Conservation (phyloP, 768 basidiomycete genomes). For the Boletales sp. region DNA sequence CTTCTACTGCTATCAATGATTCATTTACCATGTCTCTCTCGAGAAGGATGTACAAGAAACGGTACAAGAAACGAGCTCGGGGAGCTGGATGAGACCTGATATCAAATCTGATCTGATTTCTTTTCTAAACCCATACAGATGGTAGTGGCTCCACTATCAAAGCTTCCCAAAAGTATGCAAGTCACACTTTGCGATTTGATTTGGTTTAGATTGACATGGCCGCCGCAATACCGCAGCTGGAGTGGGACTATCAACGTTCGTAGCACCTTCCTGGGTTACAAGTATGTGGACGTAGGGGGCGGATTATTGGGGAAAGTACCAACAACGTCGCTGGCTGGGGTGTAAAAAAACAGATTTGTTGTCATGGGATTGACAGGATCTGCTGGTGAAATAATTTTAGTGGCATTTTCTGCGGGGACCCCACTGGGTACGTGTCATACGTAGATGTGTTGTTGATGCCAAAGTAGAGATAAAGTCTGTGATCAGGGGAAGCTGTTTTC, state of each 20-base stretch:
- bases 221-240: not conserved
- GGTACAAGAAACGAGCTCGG: constrained; percentile 33
- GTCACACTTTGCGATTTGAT: not conserved
- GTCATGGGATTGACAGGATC: too few relatives aligned
- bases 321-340: constrained; percentile 25
- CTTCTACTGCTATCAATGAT: too few relatives aligned
- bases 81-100: not conserved
- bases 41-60: constrained; percentile 40
- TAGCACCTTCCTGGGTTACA: constrained; percentile 37
- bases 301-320: constrained; percentile 34
- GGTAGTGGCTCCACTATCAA: not conserved
- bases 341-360: constrained; percentile 33
- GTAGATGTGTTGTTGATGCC: too few relatives aligned
- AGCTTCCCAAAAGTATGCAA: not conserved
- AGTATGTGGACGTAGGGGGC: constrained; percentile 36
- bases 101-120: too few relatives aligned
- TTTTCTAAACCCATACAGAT: too few relatives aligned
- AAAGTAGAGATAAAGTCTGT: too few relatives aligned
- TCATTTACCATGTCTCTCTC: constrained; percentile 38
- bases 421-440: too few relatives aligned
- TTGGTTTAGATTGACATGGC: too few relatives aligned
- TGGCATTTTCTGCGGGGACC: too few relatives aligned
- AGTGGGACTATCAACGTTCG: constrained; percentile 31
- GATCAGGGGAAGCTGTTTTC: too few relatives aligned
- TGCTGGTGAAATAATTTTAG: too few relatives aligned